These are phyloP conservation scores for Neonectria ditissima DNA, from an alignment of 2,329 filamentous ascomycete genomes.

Conservation along the genomic window DNA sequence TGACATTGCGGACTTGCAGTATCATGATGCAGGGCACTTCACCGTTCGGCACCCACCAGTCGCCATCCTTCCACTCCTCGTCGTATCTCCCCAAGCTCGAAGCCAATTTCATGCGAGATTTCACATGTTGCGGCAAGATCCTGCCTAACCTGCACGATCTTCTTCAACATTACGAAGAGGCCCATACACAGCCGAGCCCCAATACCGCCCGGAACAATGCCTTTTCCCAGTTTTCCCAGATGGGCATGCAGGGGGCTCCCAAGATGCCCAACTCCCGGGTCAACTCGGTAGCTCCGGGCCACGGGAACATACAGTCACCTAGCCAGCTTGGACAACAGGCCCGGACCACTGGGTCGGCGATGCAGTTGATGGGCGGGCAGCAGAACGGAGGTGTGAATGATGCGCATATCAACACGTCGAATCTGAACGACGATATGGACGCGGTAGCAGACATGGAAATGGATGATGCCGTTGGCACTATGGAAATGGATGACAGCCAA, in stretches of 20 bases:
- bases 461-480: constrained; percentile 80
- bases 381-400: constrained; percentile 43
- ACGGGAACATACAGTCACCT: constrained; percentile 45
- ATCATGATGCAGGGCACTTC: constrained; percentile 97
- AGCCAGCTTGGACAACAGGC: constrained; percentile 51
- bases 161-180: constrained; percentile 95
- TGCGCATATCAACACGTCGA: constrained; percentile 55
- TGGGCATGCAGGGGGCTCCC: constrained; percentile 49
- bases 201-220: constrained; percentile 55
- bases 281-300: constrained; percentile 47
- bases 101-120: constrained; percentile 97
- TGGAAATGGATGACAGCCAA: constrained; percentile 73
- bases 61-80: constrained; percentile 95
- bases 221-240: constrained; percentile 55
- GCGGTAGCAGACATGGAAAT: constrained; percentile 96
- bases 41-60: constrained; percentile 84
- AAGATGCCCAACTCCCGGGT: constrained; percentile 50
- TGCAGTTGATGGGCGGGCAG: constrained; percentile 58
- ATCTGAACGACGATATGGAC: constrained; percentile 75
- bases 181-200: constrained; percentile 79
- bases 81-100: constrained; percentile 97
- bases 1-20: constrained; percentile 60
- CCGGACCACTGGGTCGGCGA: constrained; percentile 44
- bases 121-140: constrained; percentile 91
- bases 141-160: constrained; percentile 94